A percentile compares a stretch with the other conserved stretches of the same genome.
Evolutionary conservation across 2,329 filamentous ascomycete genomes (phyloP).

Genomic region (Ascochyta fabae): DNA sequence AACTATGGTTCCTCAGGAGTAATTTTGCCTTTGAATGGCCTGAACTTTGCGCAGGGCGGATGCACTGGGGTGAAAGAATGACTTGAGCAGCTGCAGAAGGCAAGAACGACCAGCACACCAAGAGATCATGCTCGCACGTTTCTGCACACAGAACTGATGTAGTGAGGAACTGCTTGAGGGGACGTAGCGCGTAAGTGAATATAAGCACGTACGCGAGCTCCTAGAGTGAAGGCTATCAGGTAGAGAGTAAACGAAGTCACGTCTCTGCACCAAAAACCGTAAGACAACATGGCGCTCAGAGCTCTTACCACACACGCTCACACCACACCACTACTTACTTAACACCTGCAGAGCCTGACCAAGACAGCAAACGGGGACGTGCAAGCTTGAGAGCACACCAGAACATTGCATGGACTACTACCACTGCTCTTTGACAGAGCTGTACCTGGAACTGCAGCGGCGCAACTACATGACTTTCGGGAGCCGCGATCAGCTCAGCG

Average conservation of each 20-base stretch:
- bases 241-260: background rate
- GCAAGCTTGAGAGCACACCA: background rate
- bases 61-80: background rate
- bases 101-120: background rate
- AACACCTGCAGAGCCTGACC: background rate
- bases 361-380: too few species aligned
- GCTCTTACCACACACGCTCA: background rate
- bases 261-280: background rate
- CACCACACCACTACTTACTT: background rate
- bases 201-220: background rate
- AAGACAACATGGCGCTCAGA: background rate
- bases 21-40: background rate
- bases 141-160: background rate
- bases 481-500: constrained; percentile 27
- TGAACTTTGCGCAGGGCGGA: background rate
- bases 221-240: background rate
- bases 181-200: background rate
- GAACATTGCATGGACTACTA: constrained; percentile 34
- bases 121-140: background rate
- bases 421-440: constrained; percentile 21
- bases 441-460: constrained; percentile 27
- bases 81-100: background rate
- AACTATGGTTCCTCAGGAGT: background rate
- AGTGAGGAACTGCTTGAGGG: background rate
- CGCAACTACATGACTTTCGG: constrained; percentile 19